Percentiles rank a stretch among this genome's conserved stretches.
Evolutionary conservation across 2,329 filamentous ascomycete genomes (phyloP).

Genomic region (Arthrobotrys conoides): DNA sequence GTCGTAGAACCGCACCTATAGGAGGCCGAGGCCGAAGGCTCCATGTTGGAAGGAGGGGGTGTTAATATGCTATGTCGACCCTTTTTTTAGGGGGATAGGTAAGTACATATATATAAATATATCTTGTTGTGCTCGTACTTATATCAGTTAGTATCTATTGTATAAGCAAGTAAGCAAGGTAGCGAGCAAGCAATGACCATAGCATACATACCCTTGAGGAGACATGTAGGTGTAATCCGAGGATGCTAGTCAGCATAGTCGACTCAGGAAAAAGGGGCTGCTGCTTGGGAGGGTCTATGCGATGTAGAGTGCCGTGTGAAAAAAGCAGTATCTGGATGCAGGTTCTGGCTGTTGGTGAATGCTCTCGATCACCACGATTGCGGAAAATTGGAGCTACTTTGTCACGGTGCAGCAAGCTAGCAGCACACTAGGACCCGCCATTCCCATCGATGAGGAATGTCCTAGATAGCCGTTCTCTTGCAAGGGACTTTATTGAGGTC

Average conservation of each 20-base stretch:
- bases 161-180: not conserved
- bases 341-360: conserved; percentile 11
- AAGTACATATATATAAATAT: not conserved
- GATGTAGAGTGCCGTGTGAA: conserved; percentile 40
- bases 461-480: conserved; percentile 8
- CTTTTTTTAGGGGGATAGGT: not conserved
- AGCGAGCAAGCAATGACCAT: not conserved
- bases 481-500: conserved; percentile 2
- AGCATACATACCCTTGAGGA: conserved; percentile 21
- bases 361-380: conserved; percentile 36
- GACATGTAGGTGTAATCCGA: conserved; percentile 4
- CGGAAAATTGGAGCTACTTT: conserved; percentile 32
- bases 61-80: too few species aligned
- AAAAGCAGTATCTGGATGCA: conserved; percentile 54
- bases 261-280: conserved; percentile 35
- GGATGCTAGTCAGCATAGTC: conserved; percentile 4
- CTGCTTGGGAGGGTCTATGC: conserved; percentile 38
- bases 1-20: conserved; percentile 53
- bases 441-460: conserved; percentile 48
- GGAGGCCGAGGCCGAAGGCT: conserved; percentile 31
- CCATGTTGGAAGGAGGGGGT: conserved; percentile 26
- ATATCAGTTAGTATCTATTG: not conserved
- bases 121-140: not conserved
- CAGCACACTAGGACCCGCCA: conserved; percentile 21
- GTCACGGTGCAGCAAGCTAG: conserved; percentile 23